Conservation (phyloP, 768 basidiomycete genomes). For the Pleurotus tuber-regium region DNA sequence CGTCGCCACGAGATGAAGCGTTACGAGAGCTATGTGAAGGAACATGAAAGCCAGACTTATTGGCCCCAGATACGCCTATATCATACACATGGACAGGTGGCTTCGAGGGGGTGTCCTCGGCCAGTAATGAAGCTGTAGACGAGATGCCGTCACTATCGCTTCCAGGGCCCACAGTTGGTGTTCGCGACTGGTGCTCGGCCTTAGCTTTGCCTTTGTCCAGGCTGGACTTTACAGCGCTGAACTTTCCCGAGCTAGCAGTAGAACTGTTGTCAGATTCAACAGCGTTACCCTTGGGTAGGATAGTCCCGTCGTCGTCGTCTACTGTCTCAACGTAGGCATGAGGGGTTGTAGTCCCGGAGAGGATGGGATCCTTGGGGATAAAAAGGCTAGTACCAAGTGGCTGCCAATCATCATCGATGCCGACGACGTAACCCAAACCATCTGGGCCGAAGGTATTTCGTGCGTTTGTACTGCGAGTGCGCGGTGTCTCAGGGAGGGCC, state of each 20-base stretch:
- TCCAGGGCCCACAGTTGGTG: neutral
- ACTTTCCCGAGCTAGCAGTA: conserved; percentile 6
- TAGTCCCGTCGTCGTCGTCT: conserved; percentile 25
- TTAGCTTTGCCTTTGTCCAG: conserved; percentile 52
- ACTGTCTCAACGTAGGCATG: conserved; percentile 68
- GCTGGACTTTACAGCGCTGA: conserved; percentile 10
- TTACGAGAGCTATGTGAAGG: conserved; percentile 6
- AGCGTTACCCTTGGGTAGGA: conserved; percentile 25
- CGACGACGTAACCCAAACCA: conserved; percentile 43
- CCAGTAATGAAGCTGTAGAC: conserved; percentile 38
- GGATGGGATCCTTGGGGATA: conserved; percentile 24
- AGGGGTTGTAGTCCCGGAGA: conserved; percentile 33
- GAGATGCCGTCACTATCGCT: conserved; percentile 26
- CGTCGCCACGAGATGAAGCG: conserved; percentile 8
- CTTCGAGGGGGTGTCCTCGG: conserved; percentile 48
- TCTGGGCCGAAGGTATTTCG: conserved; percentile 62
- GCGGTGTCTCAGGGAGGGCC: conserved; percentile 28
- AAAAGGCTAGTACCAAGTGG: conserved; percentile 27
- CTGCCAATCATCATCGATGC: conserved; percentile 66
- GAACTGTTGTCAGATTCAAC: conserved; percentile 31
- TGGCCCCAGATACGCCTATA: conserved; percentile 18
- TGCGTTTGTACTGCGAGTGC: conserved; percentile 22
- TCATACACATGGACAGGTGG: conserved; percentile 62
- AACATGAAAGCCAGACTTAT: conserved; percentile 2
- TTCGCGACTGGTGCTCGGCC: conserved; percentile 25